Base-by-base conservation (phyloP, 2,329 filamentous ascomycete species). In the Xylogone sp. region DNA sequence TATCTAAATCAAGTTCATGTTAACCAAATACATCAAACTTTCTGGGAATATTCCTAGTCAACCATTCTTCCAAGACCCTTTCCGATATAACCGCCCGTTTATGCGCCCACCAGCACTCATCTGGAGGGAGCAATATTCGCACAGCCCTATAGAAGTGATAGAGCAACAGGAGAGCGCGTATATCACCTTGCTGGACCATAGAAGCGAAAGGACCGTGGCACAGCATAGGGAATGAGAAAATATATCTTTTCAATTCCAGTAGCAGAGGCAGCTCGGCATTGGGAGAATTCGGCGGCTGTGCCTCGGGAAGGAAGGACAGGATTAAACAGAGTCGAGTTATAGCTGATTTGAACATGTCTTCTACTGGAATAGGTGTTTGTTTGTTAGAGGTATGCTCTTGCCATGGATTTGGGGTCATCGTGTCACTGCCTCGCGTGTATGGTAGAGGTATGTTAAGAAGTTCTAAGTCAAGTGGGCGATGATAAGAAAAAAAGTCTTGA, bases 141-240 rank as follows among this genome's bases (percentile, higher is more conserved):
- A 52, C 50, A 18, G 56, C 48, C 18, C 56, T 51, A 45, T 58
- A 58, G 31, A 56, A 58, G 42, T 58, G 50, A 20, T 56, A 58
- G 6, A 58, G 50, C 31, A 58, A 16, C 12, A 56, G 21, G 2
- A 58, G 29, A 2, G 53, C 50, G 22, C 48, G 42, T 19, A 50
- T 34, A 21, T 58, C 48, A 24, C 46, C 20, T 24, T 34, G 29
- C 27, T 50, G 45, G 16, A 56, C 27, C 50, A 53, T 34, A 9
- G 42, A 20, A 3, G 47, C 48, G 39, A 58, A 58, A 2, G 46
- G 18, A n/a, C 52, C 52, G 16, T 49, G 50, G 45, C 56, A 58
- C n/a, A 50, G 24, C 13, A 55, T 44, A 18, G 54, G 48, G 27
- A 56, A 58, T 3, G 45, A 42, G 13, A 55, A 48, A 22, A 57